Percentiles rank a stretch among this genome's conserved stretches.
Conservation (phyloP, 1,284 basidiomycete species). For the Austroboletus novae-zelandiae region DNA sequence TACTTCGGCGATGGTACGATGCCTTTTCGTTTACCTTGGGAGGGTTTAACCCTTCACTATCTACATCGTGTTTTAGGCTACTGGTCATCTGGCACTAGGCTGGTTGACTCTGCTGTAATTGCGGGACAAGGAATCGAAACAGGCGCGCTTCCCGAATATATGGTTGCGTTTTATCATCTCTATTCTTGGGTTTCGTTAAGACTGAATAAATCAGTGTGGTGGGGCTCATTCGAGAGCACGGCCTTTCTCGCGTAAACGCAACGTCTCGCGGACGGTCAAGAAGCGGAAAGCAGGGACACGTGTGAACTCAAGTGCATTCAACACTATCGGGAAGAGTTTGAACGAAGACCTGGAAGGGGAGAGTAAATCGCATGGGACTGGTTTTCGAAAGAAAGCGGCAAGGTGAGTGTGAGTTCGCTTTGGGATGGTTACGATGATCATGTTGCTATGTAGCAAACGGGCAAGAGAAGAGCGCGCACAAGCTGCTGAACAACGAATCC, state of each 20-base stretch:
- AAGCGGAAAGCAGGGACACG: slow-evolving; percentile 68
- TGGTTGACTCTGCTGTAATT: slow-evolving; percentile 59
- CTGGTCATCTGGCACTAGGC: slow-evolving; percentile 73
- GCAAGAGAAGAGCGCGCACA: slow-evolving; percentile 72
- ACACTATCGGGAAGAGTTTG: slow-evolving; percentile 53
- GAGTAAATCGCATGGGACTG: slow-evolving; percentile 46
- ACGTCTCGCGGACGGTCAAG: slow-evolving; percentile 59
- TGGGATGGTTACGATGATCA: not conserved
- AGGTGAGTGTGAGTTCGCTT: slow-evolving; percentile 45
- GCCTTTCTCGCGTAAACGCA: slow-evolving; percentile 47
- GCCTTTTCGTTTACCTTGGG: not conserved
- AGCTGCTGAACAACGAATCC: slow-evolving; percentile 64
- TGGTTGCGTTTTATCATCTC: slow-evolving; percentile 41
- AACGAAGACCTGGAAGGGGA: slow-evolving; percentile 43
- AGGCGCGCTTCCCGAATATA: slow-evolving; percentile 69
- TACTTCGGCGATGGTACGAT: slow-evolving; percentile 75
- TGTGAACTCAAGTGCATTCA: slow-evolving; percentile 59
- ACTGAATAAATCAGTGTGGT: slow-evolving; percentile 56
- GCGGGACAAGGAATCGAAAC: slow-evolving; percentile 48
- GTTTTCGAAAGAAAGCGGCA: slow-evolving; percentile 66
- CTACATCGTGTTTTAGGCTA: slow-evolving; percentile 47
- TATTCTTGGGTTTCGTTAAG: not conserved
- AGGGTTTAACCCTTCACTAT: not conserved
- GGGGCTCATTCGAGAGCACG: slow-evolving; percentile 68
- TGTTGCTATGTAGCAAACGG: slow-evolving; percentile 53